Evolutionary conservation across 371 early-diverging fungal species (phyloP), one percentile per base, ranked within the genome.

Genomic region (Circinella umbellata): DNA sequence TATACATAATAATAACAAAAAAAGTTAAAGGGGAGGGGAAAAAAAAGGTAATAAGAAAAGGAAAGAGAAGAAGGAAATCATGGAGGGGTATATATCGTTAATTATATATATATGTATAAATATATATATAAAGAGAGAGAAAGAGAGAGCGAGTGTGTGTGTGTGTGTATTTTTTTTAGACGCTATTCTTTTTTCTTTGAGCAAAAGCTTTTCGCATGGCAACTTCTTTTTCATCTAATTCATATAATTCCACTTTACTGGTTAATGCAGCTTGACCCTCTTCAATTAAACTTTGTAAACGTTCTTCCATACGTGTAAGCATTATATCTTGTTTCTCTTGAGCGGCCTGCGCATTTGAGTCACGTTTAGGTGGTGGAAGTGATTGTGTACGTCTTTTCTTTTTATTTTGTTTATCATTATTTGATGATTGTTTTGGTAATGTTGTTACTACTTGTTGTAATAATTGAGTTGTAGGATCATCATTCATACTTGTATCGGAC

Each of bases 211-310:
- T 68, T 36, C 76, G 72, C 68, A 72, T 69, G 10, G 69, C 67
- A n/a, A 72, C 70, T 66, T 76, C 73, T 39, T 72, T 71, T 51
- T 70, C 70, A 57, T 77, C 74, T 67, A 74, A 48, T 17, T 74
- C 67, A 13, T 69, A 9, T n/a, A 72, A 63, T n/a, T 48, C 65
- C 54, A 72, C 70, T 51, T 57, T 72, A 55, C 73, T 77, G 61
- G 73, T 68, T 13, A 82, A 71, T 8, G 83, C 83, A 35, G 78
- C 79, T 64, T 82, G 77, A 20, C 83, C 80, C 69, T 80, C 71
- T 66, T 82, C 73, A 39, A 82, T 80, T 15, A 82, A 66, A 1
- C 76, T 72, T 49, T 78, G 72, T 14, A 80, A 46, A 6, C 63
- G 72, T 61, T 75, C 80, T 62, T 80, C 80, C 73, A 82, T 75